Base-by-base conservation (phyloP, 2,329 filamentous ascomycete genomes). In the Phoma sp. region DNA sequence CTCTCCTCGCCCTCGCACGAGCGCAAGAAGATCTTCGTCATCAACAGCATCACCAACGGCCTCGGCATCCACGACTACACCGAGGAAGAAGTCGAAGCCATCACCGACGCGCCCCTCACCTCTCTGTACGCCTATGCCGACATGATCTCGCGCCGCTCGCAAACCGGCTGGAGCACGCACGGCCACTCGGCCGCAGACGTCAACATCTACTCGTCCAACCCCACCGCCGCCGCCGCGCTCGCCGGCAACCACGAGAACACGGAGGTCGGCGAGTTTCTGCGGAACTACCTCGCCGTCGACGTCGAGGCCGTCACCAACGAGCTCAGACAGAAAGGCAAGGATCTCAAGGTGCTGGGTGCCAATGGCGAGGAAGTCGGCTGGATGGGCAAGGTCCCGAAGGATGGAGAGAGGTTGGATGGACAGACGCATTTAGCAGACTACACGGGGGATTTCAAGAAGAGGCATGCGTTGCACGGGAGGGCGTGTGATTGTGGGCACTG, bases 241-340 rank as follows among this genome's bases (percentile, higher is more conserved):
- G 79, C 85, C 3, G 94, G 94, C 7, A 98, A 98, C 74, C 88
- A 96, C 50, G 95, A 99, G 80, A 99, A 99, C 73, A 98, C 88
- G 0, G 92, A 98, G 24, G 84, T 99, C 1, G 95, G 95, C 31
- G 80, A 84, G 39, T 99, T 97, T 74, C 77, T 99, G 54, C 81
- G 86, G 7, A 79, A 86, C 8, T 99, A 95, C 69, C 83, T 99
- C 0, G 84, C 85, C 43, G 85, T 98, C 1, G 88, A 97, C 70
- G 85, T 96, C 1, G 84, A 91, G 1, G 81, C 81, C 29, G 86
- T 98, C 51, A 97, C 93, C 0, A 80, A 85, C 68, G 88, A 95
- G 74, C 78, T 99, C 39, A 84, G 81, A 64, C 77, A 86, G 60
- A 87, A 86, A 77, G 74, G 75, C 21, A 57, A 57, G 10, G 57